A percentile compares a stretch with the other conserved stretches of the same genome.
phyloP scores from a whole-genome alignment of 164 flowering plant genomes.

The Vitis amurensis region DNA sequence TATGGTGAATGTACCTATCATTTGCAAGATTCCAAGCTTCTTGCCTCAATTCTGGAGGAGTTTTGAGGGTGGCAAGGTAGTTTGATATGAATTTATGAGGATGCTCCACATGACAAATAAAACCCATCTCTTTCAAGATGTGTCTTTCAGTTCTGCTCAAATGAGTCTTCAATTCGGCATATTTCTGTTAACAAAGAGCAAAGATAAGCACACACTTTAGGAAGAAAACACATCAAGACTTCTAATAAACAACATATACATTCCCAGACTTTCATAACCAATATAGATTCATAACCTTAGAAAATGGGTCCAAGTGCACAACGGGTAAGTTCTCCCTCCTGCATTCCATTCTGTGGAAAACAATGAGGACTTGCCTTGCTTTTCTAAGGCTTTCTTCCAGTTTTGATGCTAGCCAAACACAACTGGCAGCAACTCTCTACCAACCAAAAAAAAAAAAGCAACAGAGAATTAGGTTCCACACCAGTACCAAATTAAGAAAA shows the following conservation, averaged over 20 bases:
- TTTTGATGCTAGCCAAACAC: constrained; percentile 97
- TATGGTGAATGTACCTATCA: constrained; percentile 61
- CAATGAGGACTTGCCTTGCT: constrained; percentile 84
- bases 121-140: constrained; percentile 94
- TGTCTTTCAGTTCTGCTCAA: constrained; percentile 87
- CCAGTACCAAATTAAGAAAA: neutral
- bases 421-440: constrained; percentile 95
- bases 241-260: neutral
- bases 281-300: constrained; percentile 48
- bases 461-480: constrained; percentile 8
- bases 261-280: neutral
- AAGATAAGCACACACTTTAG: neutral
- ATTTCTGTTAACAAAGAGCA: constrained; percentile 46
- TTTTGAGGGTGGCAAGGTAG: constrained; percentile 82
- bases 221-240: constrained; percentile 1
- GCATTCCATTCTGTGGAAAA: constrained; percentile 94
- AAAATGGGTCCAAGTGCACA: constrained; percentile 62
- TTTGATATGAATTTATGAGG: constrained; percentile 96
- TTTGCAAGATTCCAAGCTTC: constrained; percentile 99
- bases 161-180: constrained; percentile 73
- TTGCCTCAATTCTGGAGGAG: constrained; percentile 75
- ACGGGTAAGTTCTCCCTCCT: constrained; percentile 82
- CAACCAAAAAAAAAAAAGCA: neutral
- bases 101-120: constrained; percentile 97
- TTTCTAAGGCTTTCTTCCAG: constrained; percentile 88